Conservation (phyloP, 345 rosid genomes). For the Gossypium stocksii region DNA sequence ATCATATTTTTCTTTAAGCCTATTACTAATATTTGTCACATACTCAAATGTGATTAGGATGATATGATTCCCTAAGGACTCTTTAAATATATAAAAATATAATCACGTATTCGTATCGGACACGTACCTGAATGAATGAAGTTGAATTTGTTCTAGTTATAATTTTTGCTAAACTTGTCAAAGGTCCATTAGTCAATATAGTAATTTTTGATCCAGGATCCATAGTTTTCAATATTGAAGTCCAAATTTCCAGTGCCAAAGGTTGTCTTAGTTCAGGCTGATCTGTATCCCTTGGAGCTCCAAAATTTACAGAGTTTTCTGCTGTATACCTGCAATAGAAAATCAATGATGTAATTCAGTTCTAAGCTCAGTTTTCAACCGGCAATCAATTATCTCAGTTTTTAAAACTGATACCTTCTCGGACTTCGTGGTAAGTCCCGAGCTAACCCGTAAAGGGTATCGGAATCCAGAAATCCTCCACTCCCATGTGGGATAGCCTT, state of each 20-base stretch:
- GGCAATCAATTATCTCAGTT: background rate
- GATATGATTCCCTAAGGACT: background rate
- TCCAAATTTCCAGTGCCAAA: conserved; percentile 68
- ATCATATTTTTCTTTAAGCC: no score
- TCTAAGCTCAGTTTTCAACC: background rate
- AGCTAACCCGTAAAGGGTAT: conserved; percentile 84
- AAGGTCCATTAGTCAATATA: conserved; percentile 71
- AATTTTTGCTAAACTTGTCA: conserved; percentile 72
- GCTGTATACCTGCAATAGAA: conserved; percentile 60
- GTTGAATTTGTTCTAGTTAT: conserved; percentile 32
- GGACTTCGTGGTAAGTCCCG: conserved; percentile 80
- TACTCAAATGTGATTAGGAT: background rate
- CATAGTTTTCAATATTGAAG: conserved; percentile 31
- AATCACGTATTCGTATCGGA: background rate
- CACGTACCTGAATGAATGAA: conserved; percentile 51
- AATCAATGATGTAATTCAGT: conserved; percentile 1
- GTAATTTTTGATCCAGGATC: conserved; percentile 54
- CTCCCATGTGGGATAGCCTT: conserved; percentile 74
- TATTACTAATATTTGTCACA: background rate
- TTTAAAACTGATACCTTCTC: conserved; percentile 43
- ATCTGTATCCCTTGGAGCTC: conserved; percentile 73
- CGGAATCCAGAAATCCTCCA: conserved; percentile 86
- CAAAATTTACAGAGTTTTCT: conserved; percentile 52
- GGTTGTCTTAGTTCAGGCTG: conserved; percentile 75
- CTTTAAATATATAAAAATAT: background rate